Conservation (phyloP, 164 flowering plant genomes). For the Saururus chinensis region DNA sequence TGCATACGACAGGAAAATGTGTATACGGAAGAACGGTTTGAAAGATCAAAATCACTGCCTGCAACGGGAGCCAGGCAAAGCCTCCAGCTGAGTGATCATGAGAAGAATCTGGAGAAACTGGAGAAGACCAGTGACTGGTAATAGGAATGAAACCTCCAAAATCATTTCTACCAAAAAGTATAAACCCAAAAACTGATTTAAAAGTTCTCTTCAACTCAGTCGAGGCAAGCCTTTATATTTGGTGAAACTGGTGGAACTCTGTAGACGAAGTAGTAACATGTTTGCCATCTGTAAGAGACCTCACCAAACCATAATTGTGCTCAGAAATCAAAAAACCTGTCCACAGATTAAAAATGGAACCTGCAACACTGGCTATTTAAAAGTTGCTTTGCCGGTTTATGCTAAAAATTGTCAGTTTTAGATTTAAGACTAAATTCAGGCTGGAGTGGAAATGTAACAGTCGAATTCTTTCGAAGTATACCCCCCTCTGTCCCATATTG, state of each 20-base stretch:
- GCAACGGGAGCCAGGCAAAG: slow-evolving; percentile 4
- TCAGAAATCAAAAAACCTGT: too few relatives aligned
- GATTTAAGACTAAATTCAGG: too few relatives aligned
- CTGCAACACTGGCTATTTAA: too few relatives aligned
- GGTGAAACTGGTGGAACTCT: too few relatives aligned
- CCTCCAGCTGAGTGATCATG: slow-evolving; percentile 9
- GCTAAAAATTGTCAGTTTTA: background rate
- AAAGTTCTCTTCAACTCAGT: background rate
- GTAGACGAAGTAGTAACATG: too few relatives aligned
- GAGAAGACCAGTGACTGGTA: slow-evolving; percentile 41
- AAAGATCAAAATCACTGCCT: slow-evolving; percentile 42
- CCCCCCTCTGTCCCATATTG: too few relatives aligned
- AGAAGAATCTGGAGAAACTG: slow-evolving; percentile 20
- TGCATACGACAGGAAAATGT: slow-evolving; percentile 14
- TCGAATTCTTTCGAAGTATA: too few relatives aligned
- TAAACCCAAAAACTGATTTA: background rate
- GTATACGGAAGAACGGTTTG: slow-evolving; percentile 3
- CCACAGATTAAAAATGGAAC: background rate
- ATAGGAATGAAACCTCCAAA: background rate
- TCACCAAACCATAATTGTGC: too few relatives aligned
- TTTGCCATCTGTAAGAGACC: too few relatives aligned
- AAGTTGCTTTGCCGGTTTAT: background rate
- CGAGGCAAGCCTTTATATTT: too few relatives aligned
- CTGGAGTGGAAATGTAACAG: too few relatives aligned
- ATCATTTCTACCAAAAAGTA: background rate